Base-by-base conservation (phyloP, 768 basidiomycete genomes). In the Amanita rubescens region DNA sequence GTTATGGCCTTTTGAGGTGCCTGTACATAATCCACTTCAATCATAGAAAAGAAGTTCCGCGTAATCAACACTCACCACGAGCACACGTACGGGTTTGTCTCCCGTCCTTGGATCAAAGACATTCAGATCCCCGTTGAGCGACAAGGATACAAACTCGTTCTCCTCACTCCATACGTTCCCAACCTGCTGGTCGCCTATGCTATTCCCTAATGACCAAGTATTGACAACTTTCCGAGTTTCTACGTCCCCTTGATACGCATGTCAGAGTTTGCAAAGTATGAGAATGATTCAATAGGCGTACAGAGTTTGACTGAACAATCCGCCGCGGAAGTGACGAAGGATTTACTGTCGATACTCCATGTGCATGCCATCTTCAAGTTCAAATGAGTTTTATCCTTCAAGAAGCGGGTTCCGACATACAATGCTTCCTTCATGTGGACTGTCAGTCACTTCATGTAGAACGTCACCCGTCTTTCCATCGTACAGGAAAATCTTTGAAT, bases 291-390 rank as follows among this genome's bases (percentile, higher is more conserved):
- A 27, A 15, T 22, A 49, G 38, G 66, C 82, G 60, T 64, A 91
- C 94, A 97, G 3, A 95, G 69, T 62, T 90, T 90, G 49, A 94
- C 91, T 2, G 87, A 87, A 55, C 87, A 79, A 64, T 97, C 94
- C 14, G 86, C 87, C 1, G 91, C 86, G 8, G 90, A 88, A 0
- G 92, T 93, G n/a, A 80, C 75, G 35, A 96, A 69, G 2, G 71
- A 76, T 62, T 78, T 84, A 67, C 81, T 88, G 56, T 90, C 82
- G 1, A 80, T 77, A 56, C 81, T 81, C 94, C 94, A 96, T n/a
- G 84, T 73, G 61, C 81, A 77, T 14, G 85, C 84, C 74, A 81
- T 82, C 87, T 87, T 60, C 17, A 42, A 27, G 5, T 7, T 19
- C 32, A 19, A 9, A 9, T 49, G 24, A 15, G 15, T 20, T 27